Base-by-base conservation (phyloP, 2,329 filamentous ascomycete genomes). In the Cladosporium austrohemisphaericum region DNA sequence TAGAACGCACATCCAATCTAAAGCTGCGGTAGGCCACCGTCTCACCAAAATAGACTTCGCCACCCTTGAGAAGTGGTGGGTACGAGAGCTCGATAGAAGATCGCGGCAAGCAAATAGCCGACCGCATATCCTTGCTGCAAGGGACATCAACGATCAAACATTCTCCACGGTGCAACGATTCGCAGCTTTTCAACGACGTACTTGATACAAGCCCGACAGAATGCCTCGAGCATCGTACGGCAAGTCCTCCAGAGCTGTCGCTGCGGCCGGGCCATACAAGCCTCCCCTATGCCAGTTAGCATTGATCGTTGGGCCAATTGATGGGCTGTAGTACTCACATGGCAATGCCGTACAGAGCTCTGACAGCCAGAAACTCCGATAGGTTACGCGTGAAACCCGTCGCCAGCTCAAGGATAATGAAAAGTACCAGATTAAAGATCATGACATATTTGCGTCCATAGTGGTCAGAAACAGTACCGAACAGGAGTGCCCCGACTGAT, bases 221-320 rank as follows among this genome's bases (percentile, higher is more conserved):
- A 71, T 51, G 26, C 68, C 68, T 16, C 66, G 64, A 36, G 68
- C 68, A 48, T 69, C 67, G 22, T 65, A 61, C 4, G 69, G 67
- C 3, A 64, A 57, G 36, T 71, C 68, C 53, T 71, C 68, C 0
- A 71, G 58, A 3, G 69, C 68, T 2, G 68, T 70, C 3, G 66
- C 62, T 5, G 63, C 67, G 2, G 67, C 66, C n/a, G 57, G 58
- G 8, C 54, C 59, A 14, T 60, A 57, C 2, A 59, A 48, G 53
- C 66, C 66, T 36, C 66, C 67, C 67, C 35, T 37, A 5, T 16
- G 9, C 13, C 11, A 1, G 14, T 35, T 18, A 35, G 32, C 28
- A 4, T 31, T 4, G 5, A 7, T 4, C 5, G 11, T 4, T 8
- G 1, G 11, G 28, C n/a, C 25, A 26, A 11, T 26, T 6, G 11